Evolutionary conservation across 2,329 filamentous ascomycete genomes (phyloP), one percentile per base, ranked within the genome.

Genomic region (Nigrospora osmanthi): DNA sequence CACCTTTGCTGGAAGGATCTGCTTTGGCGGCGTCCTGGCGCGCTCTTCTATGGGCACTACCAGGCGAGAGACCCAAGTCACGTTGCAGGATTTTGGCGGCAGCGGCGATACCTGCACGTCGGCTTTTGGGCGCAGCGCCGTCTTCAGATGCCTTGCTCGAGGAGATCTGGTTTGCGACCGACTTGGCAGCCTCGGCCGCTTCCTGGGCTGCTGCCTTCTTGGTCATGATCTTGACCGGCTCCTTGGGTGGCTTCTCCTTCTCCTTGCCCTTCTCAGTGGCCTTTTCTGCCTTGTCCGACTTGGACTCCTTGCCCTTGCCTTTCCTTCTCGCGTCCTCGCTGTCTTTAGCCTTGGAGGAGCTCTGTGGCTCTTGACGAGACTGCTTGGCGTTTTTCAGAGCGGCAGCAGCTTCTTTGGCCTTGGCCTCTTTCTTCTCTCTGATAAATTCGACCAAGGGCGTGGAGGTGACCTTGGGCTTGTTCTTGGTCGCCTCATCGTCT

Each of bases 401-500:
- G 30, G 43, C 37, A 35, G 47, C 47, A 17, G 47, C 40, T 40
- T 48, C 47, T 35, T 48, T 78, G 35, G 77, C 73, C 32, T 69
- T 68, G 28, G 71, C 71, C 5, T 66, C 88, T 68, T 95, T 96
- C 68, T 94, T 95, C 63, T 96, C 90, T 52, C 86, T 86, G 33
- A 96, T 74, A 52, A 83, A 94, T 59, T 96, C 89, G 44, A 97
- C 87, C 43, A 98, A 68, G 0, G 93, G 93, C 0, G 93, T 97
- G 1, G 83, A 90, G 19, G 81, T 89, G 40, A 87, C 74, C 57
- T 87, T 86, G 33, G 63, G 50, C 42, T 77, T 76, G 4, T 74
- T 64, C 35, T 75, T 76, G 12, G 59, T 52, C 5, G 66, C 49
- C 31, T 80, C 74, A 23, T 75, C 67, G 19, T 74, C 75, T 1